A percentile compares a stretch with the other conserved stretches of the same genome.
These are phyloP conservation scores for Neurospora tetraspora DNA, from an alignment of 495 filamentous ascomycete genomes.

Conservation along the genomic window DNA sequence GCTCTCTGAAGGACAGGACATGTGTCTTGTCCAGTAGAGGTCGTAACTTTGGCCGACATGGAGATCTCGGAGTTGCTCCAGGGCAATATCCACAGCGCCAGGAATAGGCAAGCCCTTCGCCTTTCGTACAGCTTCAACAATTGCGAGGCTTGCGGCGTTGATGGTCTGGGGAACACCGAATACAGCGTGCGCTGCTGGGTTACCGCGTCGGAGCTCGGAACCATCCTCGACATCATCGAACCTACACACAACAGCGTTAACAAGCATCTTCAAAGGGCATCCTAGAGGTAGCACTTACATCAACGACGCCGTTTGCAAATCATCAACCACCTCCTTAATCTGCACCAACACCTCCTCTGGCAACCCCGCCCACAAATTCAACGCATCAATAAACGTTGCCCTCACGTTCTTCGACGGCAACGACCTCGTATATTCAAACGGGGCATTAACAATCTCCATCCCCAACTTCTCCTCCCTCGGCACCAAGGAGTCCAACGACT, in stretches of 20 bases:
- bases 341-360: neutral
- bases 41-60: conserved; percentile 86
- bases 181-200: conserved; percentile 76
- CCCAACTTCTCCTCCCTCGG: neutral
- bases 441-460: neutral
- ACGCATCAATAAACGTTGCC: conserved; percentile 3
- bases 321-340: conserved; percentile 3
- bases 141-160: conserved; percentile 81
- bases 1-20: conserved; percentile 71
- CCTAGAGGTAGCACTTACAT: neutral
- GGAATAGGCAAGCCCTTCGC: conserved; percentile 54
- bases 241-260: neutral
- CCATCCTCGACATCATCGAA: conserved; percentile 75
- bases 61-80: conserved; percentile 70
- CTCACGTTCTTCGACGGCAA: conserved; percentile 11
- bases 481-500: neutral
- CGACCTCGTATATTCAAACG: conserved; percentile 8
- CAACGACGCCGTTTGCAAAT: conserved; percentile 9
- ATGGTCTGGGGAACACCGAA: conserved; percentile 83
- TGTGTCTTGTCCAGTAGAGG: conserved; percentile 74
- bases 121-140: conserved; percentile 67
- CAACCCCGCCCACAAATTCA: conserved; percentile 9
- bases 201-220: conserved; percentile 63
- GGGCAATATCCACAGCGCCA: conserved; percentile 56
- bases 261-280: neutral